These are phyloP conservation scores for Gossypium trilobum DNA, from an alignment of 441 rosid genomes.

Conservation along the genomic window DNA sequence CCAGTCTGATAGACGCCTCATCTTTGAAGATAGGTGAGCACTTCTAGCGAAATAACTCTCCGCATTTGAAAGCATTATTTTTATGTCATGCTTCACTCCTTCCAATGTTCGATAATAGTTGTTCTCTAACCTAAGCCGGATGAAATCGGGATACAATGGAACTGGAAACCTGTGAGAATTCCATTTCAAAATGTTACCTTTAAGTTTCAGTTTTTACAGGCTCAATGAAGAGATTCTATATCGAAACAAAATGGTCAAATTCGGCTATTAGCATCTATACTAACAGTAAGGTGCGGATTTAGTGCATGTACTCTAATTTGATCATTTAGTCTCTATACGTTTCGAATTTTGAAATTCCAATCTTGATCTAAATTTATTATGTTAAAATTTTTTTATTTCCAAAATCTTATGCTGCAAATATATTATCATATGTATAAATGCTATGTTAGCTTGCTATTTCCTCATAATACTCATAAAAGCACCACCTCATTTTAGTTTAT, in stretches of 20 bases:
- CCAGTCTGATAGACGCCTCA: constrained; percentile 54
- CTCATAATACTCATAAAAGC: too few relatives aligned
- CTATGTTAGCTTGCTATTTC: too few relatives aligned
- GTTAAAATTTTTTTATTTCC: too few relatives aligned
- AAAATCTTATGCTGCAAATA: too few relatives aligned
- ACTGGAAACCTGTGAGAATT: constrained; percentile 55
- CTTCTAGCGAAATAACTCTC: constrained; percentile 37
- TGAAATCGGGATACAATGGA: constrained; percentile 52
- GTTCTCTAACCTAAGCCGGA: constrained; percentile 51
- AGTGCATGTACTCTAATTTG: too few relatives aligned
- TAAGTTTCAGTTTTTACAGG: neutral
- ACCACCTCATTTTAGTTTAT: too few relatives aligned
- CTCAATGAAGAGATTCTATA: neutral
- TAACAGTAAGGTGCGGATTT: too few relatives aligned
- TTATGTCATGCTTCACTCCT: constrained; percentile 49
- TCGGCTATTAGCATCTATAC: too few relatives aligned
- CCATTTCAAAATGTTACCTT: neutral
- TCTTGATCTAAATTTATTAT: too few relatives aligned
- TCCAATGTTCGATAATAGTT: constrained; percentile 52
- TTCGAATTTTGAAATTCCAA: too few relatives aligned
- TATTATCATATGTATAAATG: too few relatives aligned
- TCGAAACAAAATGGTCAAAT: neutral
- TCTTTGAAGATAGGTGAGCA: constrained; percentile 36
- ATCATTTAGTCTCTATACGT: too few relatives aligned
- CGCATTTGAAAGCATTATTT: constrained; percentile 47